phyloP scores from a whole-genome alignment of 2,329 filamentous ascomycete species.

The Botrytis paeoniae region DNA sequence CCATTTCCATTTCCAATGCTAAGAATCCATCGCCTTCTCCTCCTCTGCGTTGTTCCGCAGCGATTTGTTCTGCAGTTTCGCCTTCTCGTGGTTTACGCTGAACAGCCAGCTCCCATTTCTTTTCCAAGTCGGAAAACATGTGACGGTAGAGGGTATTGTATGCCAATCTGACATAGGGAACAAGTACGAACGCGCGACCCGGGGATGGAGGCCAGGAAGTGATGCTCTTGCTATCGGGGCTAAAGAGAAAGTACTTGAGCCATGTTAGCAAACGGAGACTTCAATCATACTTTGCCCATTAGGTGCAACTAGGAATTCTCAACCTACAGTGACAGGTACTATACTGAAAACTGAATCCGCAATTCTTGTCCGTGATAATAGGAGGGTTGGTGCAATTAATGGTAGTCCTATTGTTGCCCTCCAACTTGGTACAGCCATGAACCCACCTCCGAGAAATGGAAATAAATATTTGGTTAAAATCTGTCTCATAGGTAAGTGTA shows the following conservation, averaged over 20 bases:
- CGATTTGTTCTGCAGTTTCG: conserved; percentile 37
- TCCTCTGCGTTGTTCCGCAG: conserved; percentile 36
- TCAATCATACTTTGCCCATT: background rate
- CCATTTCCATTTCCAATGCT: conserved; percentile 28
- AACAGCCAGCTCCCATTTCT: conserved; percentile 37
- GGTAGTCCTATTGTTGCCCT: conserved; percentile 53
- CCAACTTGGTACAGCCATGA: conserved; percentile 22
- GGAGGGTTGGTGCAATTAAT: conserved; percentile 63
- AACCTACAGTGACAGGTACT: conserved; percentile 38
- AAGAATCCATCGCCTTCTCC: conserved; percentile 35
- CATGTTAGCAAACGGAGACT: conserved; percentile 18
- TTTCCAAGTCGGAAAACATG: conserved; percentile 33
- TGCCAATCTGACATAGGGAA: conserved; percentile 62
- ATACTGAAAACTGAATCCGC: conserved; percentile 47
- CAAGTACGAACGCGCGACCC: conserved; percentile 60
- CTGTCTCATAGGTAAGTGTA: conserved; percentile 1
- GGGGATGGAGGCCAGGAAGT: conserved; percentile 53
- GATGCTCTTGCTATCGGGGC: conserved; percentile 25
- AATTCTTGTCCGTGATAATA: conserved; percentile 63
- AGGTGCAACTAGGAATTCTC: background rate
- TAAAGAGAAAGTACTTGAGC: conserved; percentile 33
- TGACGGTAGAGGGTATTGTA: conserved; percentile 59
- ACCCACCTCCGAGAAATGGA: conserved; percentile 31
- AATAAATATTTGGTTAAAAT: conserved; percentile 19
- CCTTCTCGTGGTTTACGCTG: conserved; percentile 37